These are phyloP conservation scores for Botrytis galanthina DNA, from an alignment of 2,329 filamentous ascomycete species.

Conservation along the genomic window DNA sequence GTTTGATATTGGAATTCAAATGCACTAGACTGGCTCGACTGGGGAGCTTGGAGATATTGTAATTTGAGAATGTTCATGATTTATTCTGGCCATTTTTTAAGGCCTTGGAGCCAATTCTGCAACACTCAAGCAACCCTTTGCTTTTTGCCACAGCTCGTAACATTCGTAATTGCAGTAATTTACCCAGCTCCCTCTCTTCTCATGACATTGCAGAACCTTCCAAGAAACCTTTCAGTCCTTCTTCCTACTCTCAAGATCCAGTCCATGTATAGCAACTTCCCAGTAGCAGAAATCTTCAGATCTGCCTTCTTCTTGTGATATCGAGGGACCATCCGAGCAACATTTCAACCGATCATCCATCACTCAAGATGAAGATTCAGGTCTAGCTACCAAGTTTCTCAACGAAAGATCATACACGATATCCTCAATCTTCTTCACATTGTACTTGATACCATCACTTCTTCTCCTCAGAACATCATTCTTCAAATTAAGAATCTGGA, in stretches of 20 bases:
- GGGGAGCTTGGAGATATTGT: too few species aligned
- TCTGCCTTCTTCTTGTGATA: background rate
- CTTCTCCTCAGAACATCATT: constrained; percentile 87
- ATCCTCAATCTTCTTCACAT: constrained; percentile 96
- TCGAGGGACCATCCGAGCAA: background rate
- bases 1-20: constrained; percentile 1
- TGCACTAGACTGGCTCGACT: too few species aligned
- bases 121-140: background rate
- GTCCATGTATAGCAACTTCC: background rate
- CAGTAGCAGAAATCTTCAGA: background rate
- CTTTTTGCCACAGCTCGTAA: background rate
- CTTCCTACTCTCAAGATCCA: background rate
- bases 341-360: background rate
- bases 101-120: background rate
- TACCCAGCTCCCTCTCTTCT: background rate
- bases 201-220: background rate
- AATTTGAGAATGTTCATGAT: background rate
- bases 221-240: background rate
- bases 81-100: background rate
- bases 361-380: constrained; percentile 18
- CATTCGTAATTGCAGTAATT: background rate
- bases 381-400: constrained; percentile 68
- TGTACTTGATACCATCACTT: constrained; percentile 93
- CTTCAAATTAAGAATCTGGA: constrained; percentile 96
- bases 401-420: constrained; percentile 94